phyloP scores from a whole-genome alignment of 1,139 yeast genomes.

The Wickerhamomyces sp. region DNA sequence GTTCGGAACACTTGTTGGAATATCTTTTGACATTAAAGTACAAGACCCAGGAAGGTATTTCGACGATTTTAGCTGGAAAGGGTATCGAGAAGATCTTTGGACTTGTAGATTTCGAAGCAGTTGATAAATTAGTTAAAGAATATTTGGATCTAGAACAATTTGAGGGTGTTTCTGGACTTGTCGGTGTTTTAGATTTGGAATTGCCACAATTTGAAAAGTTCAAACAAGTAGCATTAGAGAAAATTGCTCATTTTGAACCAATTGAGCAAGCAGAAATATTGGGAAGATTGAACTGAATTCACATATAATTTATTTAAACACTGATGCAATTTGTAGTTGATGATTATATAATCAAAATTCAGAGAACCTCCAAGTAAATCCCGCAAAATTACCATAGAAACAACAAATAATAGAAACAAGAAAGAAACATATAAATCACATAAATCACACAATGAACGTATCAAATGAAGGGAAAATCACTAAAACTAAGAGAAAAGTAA shows the following conservation, averaged over 20 bases:
- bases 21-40: slow-evolving; percentile 17
- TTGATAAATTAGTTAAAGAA: slow-evolving; percentile 11
- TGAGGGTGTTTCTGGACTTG: slow-evolving; percentile 15
- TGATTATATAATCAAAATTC: too few relatives aligned
- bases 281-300: neutral
- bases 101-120: slow-evolving; percentile 14
- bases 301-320: too few relatives aligned
- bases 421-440: too few relatives aligned
- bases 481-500: slow-evolving; percentile 5
- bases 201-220: slow-evolving; percentile 8
- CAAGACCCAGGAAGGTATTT: slow-evolving; percentile 23
- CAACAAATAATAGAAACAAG: too few relatives aligned
- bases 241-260: slow-evolving; percentile 15
- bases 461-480: slow-evolving; percentile 5
- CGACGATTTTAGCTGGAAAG: slow-evolving; percentile 32
- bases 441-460: slow-evolving; percentile 1
- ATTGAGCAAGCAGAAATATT: slow-evolving; percentile 8
- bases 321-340: too few relatives aligned
- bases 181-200: slow-evolving; percentile 13
- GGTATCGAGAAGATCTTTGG: slow-evolving; percentile 29
- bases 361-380: too few relatives aligned
- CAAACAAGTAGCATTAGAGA: slow-evolving; percentile 10
- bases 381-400: too few relatives aligned
- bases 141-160: slow-evolving; percentile 9
- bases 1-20: slow-evolving; percentile 15